Conservation (phyloP, 1,139 yeast genomes). For the Pichia terricola region DNA sequence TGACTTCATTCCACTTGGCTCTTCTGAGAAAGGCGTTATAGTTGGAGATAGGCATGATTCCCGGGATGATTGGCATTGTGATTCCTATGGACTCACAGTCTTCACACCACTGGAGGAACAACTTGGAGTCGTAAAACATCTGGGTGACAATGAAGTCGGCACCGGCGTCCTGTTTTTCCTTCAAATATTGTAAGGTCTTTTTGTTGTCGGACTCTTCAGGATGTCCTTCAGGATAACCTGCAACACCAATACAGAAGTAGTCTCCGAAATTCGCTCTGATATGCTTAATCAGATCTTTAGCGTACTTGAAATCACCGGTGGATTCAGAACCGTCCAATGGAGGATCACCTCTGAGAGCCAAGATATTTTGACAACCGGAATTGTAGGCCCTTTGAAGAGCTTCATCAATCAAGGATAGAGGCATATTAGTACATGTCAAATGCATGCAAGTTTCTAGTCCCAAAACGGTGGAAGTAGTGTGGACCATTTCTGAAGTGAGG, state of each 20-base stretch:
- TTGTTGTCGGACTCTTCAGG: constrained; percentile 69
- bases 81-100: constrained; percentile 68
- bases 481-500: constrained; percentile 81
- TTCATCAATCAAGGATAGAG: constrained; percentile 66
- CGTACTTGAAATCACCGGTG: constrained; percentile 67
- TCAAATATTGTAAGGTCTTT: constrained; percentile 53
- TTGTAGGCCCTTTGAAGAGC: constrained; percentile 80
- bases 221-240: constrained; percentile 63
- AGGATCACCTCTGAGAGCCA: constrained; percentile 83
- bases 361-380: constrained; percentile 89
- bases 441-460: constrained; percentile 98
- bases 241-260: constrained; percentile 47
- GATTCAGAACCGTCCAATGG: constrained; percentile 60
- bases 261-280: constrained; percentile 52
- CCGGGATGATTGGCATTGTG: constrained; percentile 84
- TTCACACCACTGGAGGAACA: constrained; percentile 74
- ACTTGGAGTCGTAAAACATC: constrained; percentile 71
- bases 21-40: constrained; percentile 87
- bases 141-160: constrained; percentile 91
- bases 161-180: constrained; percentile 87
- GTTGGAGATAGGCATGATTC: constrained; percentile 96
- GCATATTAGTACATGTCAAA: constrained; percentile 94
- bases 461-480: constrained; percentile 83
- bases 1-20: constrained; percentile 86
- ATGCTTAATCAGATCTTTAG: constrained; percentile 75